Conservation (phyloP, 768 basidiomycete species). For the Lactarius sanguifluus region DNA sequence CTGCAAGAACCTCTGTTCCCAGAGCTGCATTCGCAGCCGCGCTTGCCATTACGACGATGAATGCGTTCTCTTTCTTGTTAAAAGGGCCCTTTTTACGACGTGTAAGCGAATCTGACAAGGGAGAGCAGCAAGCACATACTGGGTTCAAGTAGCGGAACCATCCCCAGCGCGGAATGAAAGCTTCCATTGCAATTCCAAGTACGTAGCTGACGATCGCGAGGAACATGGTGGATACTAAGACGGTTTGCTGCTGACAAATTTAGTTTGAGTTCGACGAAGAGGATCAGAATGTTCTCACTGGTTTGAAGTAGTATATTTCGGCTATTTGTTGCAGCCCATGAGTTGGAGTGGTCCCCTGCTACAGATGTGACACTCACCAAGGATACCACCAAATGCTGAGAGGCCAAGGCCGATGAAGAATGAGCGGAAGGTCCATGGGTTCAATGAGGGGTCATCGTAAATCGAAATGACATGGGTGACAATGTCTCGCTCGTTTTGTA, state of each 20-base stretch:
- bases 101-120: not conserved
- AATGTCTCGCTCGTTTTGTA: slow-evolving; percentile 48
- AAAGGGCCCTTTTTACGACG: slow-evolving; percentile 46
- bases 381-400: slow-evolving; percentile 50
- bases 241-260: slow-evolving; percentile 44
- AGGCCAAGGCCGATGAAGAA: slow-evolving; percentile 50
- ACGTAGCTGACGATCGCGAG: slow-evolving; percentile 51
- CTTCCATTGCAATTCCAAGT: slow-evolving; percentile 49
- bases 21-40: slow-evolving; percentile 55
- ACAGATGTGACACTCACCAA: slow-evolving; percentile 38
- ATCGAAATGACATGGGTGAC: slow-evolving; percentile 48
- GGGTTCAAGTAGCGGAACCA: slow-evolving; percentile 53
- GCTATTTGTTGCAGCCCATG: slow-evolving; percentile 49
- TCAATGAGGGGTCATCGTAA: slow-evolving; percentile 47
- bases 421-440: slow-evolving; percentile 48
- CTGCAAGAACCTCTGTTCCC: slow-evolving; percentile 54
- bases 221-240: slow-evolving; percentile 54
- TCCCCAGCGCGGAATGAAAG: slow-evolving; percentile 46
- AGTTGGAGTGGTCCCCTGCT: slow-evolving; percentile 35
- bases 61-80: slow-evolving; percentile 60
- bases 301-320: slow-evolving; percentile 63
- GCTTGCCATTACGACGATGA: slow-evolving; percentile 57
- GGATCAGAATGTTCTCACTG: slow-evolving; percentile 36
- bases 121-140: slow-evolving; percentile 34
- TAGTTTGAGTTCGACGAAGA: not conserved